Conservation (phyloP, 306 rosid species). For the Phaseolus lunatus region DNA sequence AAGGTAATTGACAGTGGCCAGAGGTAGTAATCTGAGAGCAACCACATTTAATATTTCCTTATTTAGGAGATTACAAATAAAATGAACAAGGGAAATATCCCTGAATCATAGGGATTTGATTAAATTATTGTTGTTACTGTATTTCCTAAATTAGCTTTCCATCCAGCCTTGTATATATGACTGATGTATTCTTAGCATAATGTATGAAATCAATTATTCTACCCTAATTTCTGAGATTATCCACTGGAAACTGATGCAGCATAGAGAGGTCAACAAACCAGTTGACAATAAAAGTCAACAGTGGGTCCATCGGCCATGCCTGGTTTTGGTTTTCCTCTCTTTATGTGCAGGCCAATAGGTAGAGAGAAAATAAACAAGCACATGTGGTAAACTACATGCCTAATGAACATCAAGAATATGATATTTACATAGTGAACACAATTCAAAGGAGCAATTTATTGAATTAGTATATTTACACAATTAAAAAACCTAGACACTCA, state of each 20-base stretch:
- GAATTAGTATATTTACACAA: not conserved
- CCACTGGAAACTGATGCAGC: not conserved
- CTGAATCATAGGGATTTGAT: too few relatives aligned
- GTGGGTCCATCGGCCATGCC: not conserved
- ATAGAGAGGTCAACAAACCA: not conserved
- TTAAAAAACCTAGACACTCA: not conserved
- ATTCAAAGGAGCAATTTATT: not conserved
- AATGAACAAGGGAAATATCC: too few relatives aligned
- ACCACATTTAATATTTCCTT: too few relatives aligned
- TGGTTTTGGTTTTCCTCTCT: conserved; percentile 6
- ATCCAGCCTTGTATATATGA: too few relatives aligned
- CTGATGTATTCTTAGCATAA: too few relatives aligned
- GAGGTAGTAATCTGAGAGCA: not conserved
- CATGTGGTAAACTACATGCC: not conserved
- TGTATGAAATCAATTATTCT: too few relatives aligned
- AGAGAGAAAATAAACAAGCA: not conserved
- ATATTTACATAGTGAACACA: not conserved
- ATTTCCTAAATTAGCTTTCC: too few relatives aligned
- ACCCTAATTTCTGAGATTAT: not conserved
- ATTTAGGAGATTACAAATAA: too few relatives aligned
- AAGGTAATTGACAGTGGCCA: not conserved
- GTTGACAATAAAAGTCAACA: not conserved
- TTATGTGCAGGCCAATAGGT: not conserved
- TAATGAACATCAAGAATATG: not conserved
- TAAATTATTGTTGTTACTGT: too few relatives aligned